Percentiles rank a stretch among this genome's conserved stretches.
These are phyloP conservation scores for Didymella arachidicola DNA, from an alignment of 2,329 filamentous ascomycete species.

Conservation along the genomic window DNA sequence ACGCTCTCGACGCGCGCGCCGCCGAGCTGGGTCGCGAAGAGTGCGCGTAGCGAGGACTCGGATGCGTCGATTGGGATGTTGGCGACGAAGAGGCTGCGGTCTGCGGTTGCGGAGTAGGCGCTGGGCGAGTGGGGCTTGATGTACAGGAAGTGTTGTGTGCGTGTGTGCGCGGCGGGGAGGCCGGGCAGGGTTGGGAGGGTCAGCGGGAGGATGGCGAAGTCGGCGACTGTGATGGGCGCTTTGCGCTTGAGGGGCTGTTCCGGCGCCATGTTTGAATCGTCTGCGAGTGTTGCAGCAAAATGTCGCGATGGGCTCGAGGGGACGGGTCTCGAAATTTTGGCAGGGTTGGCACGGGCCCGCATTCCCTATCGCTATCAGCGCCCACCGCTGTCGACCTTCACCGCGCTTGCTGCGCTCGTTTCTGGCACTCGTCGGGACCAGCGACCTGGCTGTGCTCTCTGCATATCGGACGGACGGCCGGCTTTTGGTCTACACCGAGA, in stretches of 20 bases:
- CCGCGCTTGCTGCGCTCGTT: neutral
- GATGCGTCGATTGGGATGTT: slow-evolving; percentile 89
- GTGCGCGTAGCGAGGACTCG: slow-evolving; percentile 73
- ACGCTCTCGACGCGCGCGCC: slow-evolving; percentile 80
- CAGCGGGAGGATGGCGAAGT: slow-evolving; percentile 75
- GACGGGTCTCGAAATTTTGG: slow-evolving; percentile 43
- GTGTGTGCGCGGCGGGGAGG: slow-evolving; percentile 58
- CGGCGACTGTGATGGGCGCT: slow-evolving; percentile 55
- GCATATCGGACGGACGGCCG: neutral
- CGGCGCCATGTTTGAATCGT: slow-evolving; percentile 26
- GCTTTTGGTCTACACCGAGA: neutral
- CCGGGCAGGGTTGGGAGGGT: slow-evolving; percentile 55
- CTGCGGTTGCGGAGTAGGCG: slow-evolving; percentile 65
- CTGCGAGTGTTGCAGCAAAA: neutral
- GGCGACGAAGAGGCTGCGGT: slow-evolving; percentile 87
- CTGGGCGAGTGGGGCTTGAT: slow-evolving; percentile 83
- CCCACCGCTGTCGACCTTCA: neutral
- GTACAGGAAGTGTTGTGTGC: slow-evolving; percentile 82
- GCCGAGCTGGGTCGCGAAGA: slow-evolving; percentile 78
- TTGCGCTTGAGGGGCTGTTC: slow-evolving; percentile 27
- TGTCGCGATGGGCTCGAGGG: neutral
- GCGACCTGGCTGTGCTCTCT: neutral
- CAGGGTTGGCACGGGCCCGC: slow-evolving; percentile 40
- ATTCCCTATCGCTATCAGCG: slow-evolving; percentile 4
- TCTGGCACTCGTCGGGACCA: neutral